phyloP scores from a whole-genome alignment of 2,329 filamentous ascomycete species.

The Eutypella sp. region DNA sequence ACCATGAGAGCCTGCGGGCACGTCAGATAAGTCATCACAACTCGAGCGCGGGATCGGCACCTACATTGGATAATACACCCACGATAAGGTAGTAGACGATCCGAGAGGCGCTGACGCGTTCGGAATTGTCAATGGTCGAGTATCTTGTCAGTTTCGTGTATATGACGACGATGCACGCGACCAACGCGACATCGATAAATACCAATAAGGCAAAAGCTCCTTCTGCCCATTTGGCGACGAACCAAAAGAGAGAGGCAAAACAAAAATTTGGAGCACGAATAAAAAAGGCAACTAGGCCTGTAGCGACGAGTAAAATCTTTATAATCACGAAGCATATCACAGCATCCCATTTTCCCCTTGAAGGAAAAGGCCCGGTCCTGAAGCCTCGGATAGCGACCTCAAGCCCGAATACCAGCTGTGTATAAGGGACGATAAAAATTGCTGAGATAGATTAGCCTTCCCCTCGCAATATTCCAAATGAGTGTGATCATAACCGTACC shows the following conservation, averaged over 20 bases:
- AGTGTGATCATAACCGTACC: conserved; percentile 47
- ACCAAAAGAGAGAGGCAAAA: conserved; percentile 65
- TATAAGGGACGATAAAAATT: conserved; percentile 61
- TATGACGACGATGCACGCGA: conserved; percentile 47
- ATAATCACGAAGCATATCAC: conserved; percentile 50
- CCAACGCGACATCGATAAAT: conserved; percentile 43
- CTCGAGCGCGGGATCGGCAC: conserved; percentile 17
- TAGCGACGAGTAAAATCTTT: conserved; percentile 45
- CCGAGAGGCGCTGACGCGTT: conserved; percentile 59
- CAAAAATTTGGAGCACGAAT: conserved; percentile 54
- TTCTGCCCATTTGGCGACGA: conserved; percentile 55
- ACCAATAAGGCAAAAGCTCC: conserved; percentile 52
- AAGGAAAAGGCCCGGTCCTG: conserved; percentile 49
- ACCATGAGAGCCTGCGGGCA: conserved; percentile 48
- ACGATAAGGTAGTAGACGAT: conserved; percentile 65
- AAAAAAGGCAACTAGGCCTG: conserved; percentile 55
- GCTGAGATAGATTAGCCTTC: conserved; percentile 38
- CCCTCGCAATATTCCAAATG: neutral
- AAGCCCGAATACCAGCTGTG: conserved; percentile 60
- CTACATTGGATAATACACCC: conserved; percentile 53
- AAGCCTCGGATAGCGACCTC: conserved; percentile 56
- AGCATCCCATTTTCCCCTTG: conserved; percentile 55
- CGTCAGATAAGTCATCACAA: conserved; percentile 19
- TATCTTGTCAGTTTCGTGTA: conserved; percentile 53
- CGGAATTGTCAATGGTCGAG: conserved; percentile 49